Conservation (phyloP, 441 rosid genomes). For the Syzygium syzygioides region DNA sequence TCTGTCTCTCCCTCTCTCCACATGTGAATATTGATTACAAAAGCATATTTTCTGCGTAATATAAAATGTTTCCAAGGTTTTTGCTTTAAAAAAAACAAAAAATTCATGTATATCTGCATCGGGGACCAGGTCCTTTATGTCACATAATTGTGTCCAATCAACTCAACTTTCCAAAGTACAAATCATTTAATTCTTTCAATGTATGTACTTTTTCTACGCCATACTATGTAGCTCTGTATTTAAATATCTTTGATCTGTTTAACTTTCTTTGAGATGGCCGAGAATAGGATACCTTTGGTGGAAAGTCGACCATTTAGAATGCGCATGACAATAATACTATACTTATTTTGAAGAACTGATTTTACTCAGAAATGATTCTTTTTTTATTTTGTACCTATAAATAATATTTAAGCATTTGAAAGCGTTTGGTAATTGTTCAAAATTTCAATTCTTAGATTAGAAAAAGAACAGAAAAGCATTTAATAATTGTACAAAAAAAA, state of each 20-base stretch:
- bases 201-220: not conserved
- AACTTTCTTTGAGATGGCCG: not conserved
- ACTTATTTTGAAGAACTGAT: too few relatives aligned
- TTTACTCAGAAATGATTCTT: too few relatives aligned
- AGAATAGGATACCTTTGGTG: not conserved
- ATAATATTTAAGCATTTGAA: too few relatives aligned
- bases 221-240: not conserved
- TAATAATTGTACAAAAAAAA: too few relatives aligned
- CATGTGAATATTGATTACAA: not conserved
- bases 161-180: not conserved
- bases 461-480: too few relatives aligned
- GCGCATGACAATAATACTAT: too few relatives aligned
- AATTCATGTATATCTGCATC: not conserved
- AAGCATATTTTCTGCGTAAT: not conserved
- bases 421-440: too few relatives aligned
- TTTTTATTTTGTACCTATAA: rapidly evolving
- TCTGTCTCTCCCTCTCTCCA: not conserved
- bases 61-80: not conserved
- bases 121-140: not conserved
- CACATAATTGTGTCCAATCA: not conserved
- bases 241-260: not conserved
- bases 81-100: not conserved
- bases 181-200: not conserved
- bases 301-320: not conserved
- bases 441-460: too few relatives aligned